These are phyloP conservation scores for Papiliotrema fonsecae DNA, from an alignment of 1,284 basidiomycete species.

Conservation along the genomic window DNA sequence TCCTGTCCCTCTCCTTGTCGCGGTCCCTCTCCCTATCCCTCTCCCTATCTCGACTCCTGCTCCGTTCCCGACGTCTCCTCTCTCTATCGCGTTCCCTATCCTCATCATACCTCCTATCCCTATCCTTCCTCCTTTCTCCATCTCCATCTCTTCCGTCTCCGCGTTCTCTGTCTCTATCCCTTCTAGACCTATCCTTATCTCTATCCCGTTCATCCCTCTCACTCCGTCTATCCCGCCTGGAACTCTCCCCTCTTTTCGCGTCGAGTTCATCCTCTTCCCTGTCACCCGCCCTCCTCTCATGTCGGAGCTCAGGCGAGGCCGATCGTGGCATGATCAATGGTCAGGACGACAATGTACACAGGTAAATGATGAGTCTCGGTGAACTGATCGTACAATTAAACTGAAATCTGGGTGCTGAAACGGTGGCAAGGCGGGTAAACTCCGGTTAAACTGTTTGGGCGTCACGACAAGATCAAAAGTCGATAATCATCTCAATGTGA, in stretches of 20 bases:
- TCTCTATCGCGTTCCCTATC: slow-evolving; percentile 30
- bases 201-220: slow-evolving; percentile 5
- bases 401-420: too few relatives aligned
- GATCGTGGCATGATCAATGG: slow-evolving; percentile 24
- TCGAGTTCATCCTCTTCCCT: slow-evolving; percentile 2
- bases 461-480: too few relatives aligned
- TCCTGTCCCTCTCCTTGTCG: slow-evolving; percentile 13
- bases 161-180: neutral
- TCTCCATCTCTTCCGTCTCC: slow-evolving; percentile 13
- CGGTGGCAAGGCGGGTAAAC: too few relatives aligned
- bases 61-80: slow-evolving; percentile 13
- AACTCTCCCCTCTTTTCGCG: slow-evolving; percentile 3
- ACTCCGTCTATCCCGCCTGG: neutral
- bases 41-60: slow-evolving; percentile 22
- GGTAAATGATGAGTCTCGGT: too few relatives aligned
- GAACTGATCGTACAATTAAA: too few relatives aligned
- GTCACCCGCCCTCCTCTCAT: slow-evolving; percentile 12
- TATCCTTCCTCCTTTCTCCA: slow-evolving; percentile 16
- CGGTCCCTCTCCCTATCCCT: slow-evolving; percentile 17
- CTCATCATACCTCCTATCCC: slow-evolving; percentile 6
- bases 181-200: neutral
- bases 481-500: too few relatives aligned
- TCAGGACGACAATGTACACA: neutral
- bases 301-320: slow-evolving; percentile 15
- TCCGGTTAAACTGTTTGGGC: too few relatives aligned